Evolutionary conservation across 23 red algal genomes (phyloP), one percentile per base, ranked within the genome.

Genomic region (Gracilaria domingensis): DNA sequence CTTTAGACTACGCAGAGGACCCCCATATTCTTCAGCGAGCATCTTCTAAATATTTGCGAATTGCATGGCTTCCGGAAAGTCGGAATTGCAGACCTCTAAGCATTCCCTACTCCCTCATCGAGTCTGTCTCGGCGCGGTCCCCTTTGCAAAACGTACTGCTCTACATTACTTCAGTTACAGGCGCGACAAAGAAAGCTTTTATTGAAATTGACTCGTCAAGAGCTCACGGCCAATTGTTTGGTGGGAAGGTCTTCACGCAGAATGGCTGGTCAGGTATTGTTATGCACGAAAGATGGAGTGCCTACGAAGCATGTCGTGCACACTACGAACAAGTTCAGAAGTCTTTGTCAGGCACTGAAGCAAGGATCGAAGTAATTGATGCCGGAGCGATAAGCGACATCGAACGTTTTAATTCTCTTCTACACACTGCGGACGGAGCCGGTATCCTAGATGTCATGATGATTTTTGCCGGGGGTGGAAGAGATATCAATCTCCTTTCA

Each of bases 201-300:
- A 59, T 81, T 3, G 76, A 81, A 81, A 81, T 81, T 26, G 76
- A 81, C 28, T 55, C 49, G 8, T 36, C 76, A 53, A 36, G 54
- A 45, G 76, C 29, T 0, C 12, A 58, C 23, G 76, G 76, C 11
- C 49, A 58, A 45, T 8, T 48, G 49, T 34, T 26, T 33, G 47
- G 47, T 34, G 76, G 40, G 2, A 6, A 18, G 4, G 21, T 54
- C 26, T 81, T 81, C 33, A 59, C 33, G 18, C 25, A 36, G 32
- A 2, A 58, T 23, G 54, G 54, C 32, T 81, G 76, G 76, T 58
- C 76, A 13, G 76, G 35, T 39, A 36, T 58, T 37, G 47, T 55
- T 9, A 21, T 81, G 26, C 54, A 58, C 18, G 76, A 81, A 59
- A 48, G 49, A 56, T 81, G 76, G 76, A 53, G 35, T 34, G 76